These are phyloP conservation scores for Trichophyton simii DNA, from an alignment of 2,329 filamentous ascomycete genomes.

Conservation along the genomic window DNA sequence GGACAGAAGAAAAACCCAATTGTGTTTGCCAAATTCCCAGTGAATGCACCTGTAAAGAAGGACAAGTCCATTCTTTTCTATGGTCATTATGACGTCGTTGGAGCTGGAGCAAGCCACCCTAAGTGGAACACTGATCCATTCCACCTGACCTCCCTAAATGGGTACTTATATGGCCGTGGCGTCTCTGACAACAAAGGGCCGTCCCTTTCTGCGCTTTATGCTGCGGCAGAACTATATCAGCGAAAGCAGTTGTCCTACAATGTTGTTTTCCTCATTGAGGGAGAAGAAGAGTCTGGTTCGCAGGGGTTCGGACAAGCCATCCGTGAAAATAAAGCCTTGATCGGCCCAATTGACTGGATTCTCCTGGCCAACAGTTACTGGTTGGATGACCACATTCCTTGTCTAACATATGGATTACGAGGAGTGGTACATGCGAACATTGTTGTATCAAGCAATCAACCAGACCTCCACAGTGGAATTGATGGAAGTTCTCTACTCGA, in stretches of 20 bases:
- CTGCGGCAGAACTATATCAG: slow-evolving; percentile 76
- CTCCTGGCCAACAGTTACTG: slow-evolving; percentile 96
- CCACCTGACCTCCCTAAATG: slow-evolving; percentile 74
- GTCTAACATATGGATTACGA: slow-evolving; percentile 83
- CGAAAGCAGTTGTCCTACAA: slow-evolving; percentile 76
- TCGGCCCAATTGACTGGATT: slow-evolving; percentile 88
- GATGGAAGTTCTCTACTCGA: slow-evolving; percentile 78
- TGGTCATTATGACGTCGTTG: slow-evolving; percentile 94
- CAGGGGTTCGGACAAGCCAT: slow-evolving; percentile 80
- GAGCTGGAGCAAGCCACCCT: slow-evolving; percentile 66
- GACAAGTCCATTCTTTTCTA: slow-evolving; percentile 91
- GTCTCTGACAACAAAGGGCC: slow-evolving; percentile 97
- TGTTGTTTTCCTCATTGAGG: slow-evolving; percentile 67
- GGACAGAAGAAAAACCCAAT: slow-evolving; percentile 73
- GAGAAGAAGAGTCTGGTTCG: slow-evolving; percentile 90
- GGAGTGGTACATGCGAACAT: slow-evolving; percentile 90
- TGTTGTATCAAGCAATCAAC: slow-evolving; percentile 70
- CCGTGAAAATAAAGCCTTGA: slow-evolving; percentile 63
- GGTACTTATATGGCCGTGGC: slow-evolving; percentile 90
- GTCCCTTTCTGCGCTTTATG: slow-evolving; percentile 84
- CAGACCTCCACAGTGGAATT: slow-evolving; percentile 91
- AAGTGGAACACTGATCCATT: slow-evolving; percentile 88
- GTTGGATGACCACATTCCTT: slow-evolving; percentile 91
- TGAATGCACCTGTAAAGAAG: slow-evolving; percentile 40
- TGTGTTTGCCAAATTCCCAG: slow-evolving; percentile 74